A percentile compares a stretch with the other conserved stretches of the same genome.
phyloP scores from a whole-genome alignment of 805 yeast species.

The Candida anglica region DNA sequence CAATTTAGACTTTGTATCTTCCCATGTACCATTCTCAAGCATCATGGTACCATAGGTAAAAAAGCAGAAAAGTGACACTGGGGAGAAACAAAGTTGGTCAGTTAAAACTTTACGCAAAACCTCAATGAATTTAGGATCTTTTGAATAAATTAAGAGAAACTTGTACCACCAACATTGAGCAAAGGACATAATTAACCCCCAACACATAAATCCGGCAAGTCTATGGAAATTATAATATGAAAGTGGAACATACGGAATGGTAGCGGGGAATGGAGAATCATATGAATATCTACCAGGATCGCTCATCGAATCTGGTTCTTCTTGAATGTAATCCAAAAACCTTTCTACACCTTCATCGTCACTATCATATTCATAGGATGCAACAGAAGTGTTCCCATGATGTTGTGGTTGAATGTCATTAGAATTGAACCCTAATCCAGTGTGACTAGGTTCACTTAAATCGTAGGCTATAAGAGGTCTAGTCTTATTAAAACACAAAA shows the following conservation, averaged over 20 bases:
- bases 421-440: conserved; percentile 17
- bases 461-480: conserved; percentile 20
- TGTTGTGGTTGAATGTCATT: conserved; percentile 7
- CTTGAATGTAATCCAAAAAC: conserved; percentile 30
- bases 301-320: conserved; percentile 18
- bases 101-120: conserved; percentile 83
- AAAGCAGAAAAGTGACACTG: conserved; percentile 74
- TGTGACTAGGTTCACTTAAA: conserved; percentile 10
- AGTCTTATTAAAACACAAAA: conserved; percentile 27
- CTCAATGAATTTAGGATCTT: conserved; percentile 79
- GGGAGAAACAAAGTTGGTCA: conserved; percentile 88
- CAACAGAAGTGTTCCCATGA: background rate
- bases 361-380: conserved; percentile 7
- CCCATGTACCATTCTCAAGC: conserved; percentile 68
- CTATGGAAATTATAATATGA: conserved; percentile 61
- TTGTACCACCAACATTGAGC: conserved; percentile 84
- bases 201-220: conserved; percentile 71
- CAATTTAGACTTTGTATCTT: conserved; percentile 62
- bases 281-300: conserved; percentile 2
- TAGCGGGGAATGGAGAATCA: conserved; percentile 1
- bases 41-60: conserved; percentile 81
- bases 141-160: conserved; percentile 75
- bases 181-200: conserved; percentile 85
- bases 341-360: conserved; percentile 18
- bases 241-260: conserved; percentile 17